Evolutionary conservation across 331 rosid genomes (phyloP).

Genomic region (Cucumis variabilis): DNA sequence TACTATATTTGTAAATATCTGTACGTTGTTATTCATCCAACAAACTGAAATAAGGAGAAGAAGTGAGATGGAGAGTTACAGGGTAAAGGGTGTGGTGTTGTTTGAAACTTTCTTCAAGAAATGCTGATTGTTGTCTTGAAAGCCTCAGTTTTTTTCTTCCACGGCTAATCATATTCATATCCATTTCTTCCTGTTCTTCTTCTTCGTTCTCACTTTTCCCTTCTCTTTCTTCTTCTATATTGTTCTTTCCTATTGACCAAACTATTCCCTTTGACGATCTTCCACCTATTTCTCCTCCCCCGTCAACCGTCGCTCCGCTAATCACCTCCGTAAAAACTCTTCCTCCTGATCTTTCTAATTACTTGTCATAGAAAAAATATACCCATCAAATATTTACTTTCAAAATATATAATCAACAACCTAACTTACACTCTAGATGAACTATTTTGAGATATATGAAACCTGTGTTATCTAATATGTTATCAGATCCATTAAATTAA

Average conservation of each 20-base stretch:
- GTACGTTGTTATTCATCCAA: no score
- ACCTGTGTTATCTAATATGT: no score
- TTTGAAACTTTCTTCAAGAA: slow-evolving; percentile 84
- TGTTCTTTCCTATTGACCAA: not conserved
- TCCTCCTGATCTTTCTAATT: not conserved
- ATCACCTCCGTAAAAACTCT: not conserved
- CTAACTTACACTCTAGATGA: no score
- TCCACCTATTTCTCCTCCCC: not conserved
- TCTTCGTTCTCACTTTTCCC: not conserved
- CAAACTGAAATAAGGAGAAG: not conserved
- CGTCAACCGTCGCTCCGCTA: not conserved
- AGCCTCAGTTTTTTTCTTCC: slow-evolving; percentile 66
- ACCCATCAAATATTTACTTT: not conserved
- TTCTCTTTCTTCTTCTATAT: not conserved
- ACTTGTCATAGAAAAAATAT: not conserved
- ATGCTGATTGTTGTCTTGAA: slow-evolving; percentile 78
- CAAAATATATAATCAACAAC: no score
- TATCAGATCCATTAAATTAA: no score
- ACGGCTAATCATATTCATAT: not conserved
- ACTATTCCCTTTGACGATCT: not conserved
- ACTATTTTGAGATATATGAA: no score
- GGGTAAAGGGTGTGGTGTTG: slow-evolving; percentile 77
- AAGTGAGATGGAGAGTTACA: slow-evolving; percentile 33
- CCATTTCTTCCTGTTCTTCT: not conserved
- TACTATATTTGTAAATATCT: no score